A percentile compares a stretch with the other conserved stretches of the same genome.
Evolutionary conservation across 306 rosid species (phyloP).

Genomic region (Vicia faba): DNA sequence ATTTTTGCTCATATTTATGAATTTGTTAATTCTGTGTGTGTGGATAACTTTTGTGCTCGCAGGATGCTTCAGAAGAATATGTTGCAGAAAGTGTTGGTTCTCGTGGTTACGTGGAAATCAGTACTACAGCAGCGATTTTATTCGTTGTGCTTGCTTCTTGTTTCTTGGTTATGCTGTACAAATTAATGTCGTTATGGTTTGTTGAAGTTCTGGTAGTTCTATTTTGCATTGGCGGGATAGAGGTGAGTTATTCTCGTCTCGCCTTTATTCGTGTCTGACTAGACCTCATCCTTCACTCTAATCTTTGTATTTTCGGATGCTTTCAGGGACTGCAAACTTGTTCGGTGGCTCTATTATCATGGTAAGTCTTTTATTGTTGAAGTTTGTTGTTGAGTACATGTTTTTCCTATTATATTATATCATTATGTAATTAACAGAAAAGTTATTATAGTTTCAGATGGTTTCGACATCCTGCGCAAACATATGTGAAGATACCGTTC

Average conservation of each 20-base stretch:
- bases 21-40: neutral
- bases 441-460: slow-evolving; percentile 85
- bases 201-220: slow-evolving; percentile 91
- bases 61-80: slow-evolving; percentile 88
- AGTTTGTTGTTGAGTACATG: neutral
- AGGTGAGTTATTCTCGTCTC: slow-evolving; percentile 57
- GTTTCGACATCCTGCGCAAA: slow-evolving; percentile 74
- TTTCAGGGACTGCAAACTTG: slow-evolving; percentile 98
- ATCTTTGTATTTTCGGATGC: slow-evolving; percentile 34
- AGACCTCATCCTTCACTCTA: slow-evolving; percentile 10
- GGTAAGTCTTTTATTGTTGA: slow-evolving; percentile 51
- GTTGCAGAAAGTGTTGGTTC: slow-evolving; percentile 61
- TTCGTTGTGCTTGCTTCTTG: slow-evolving; percentile 93
- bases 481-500: slow-evolving; percentile 76
- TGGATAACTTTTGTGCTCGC: slow-evolving; percentile 35
- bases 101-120: slow-evolving; percentile 77
- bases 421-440: slow-evolving; percentile 47
- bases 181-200: slow-evolving; percentile 89
- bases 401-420: slow-evolving; percentile 20
- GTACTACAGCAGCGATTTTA: slow-evolving; percentile 75
- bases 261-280: slow-evolving; percentile 21
- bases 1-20: slow-evolving; percentile 32
- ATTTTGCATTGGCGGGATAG: slow-evolving; percentile 91
- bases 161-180: slow-evolving; percentile 90
- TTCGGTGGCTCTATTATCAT: slow-evolving; percentile 81